A percentile compares a stretch with the other conserved stretches of the same genome.
phyloP scores from a whole-genome alignment of 306 rosid species.

The Pyrus bretschneideri region DNA sequence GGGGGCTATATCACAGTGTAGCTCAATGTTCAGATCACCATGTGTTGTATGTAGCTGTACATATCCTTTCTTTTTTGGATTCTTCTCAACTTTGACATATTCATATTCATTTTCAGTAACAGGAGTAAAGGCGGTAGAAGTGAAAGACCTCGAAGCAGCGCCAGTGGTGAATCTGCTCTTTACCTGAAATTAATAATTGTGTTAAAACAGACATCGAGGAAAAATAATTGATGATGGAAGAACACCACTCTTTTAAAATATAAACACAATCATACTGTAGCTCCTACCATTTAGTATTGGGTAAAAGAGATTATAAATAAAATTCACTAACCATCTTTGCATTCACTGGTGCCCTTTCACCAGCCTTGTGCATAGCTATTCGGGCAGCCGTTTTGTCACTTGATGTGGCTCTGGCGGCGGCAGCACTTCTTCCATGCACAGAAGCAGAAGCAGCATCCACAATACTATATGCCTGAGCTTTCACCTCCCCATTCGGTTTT shows the following conservation, averaged over 20 bases:
- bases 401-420: conserved; percentile 86
- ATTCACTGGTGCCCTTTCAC: conserved; percentile 90
- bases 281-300: not conserved
- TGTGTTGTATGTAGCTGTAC: conserved; percentile 85
- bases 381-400: conserved; percentile 93
- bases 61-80: conserved; percentile 93
- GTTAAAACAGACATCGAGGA: conserved; percentile 10
- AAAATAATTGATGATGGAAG: not conserved
- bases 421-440: conserved; percentile 97
- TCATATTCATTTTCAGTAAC: conserved; percentile 82
- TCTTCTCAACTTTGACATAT: conserved; percentile 93
- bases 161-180: conserved; percentile 91
- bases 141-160: conserved; percentile 94
- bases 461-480: conserved; percentile 70
- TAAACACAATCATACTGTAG: not conserved
- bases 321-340: conserved; percentile 69
- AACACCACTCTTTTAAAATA: conserved; percentile 4
- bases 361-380: conserved; percentile 90
- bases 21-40: conserved; percentile 92
- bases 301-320: not conserved
- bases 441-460: conserved; percentile 99
- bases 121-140: conserved; percentile 89
- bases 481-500: conserved; percentile 39
- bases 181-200: conserved; percentile 43
- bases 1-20: conserved; percentile 91